These are phyloP conservation scores for Ilyonectria sp. DNA, from an alignment of 2,329 filamentous ascomycete genomes.

Conservation along the genomic window DNA sequence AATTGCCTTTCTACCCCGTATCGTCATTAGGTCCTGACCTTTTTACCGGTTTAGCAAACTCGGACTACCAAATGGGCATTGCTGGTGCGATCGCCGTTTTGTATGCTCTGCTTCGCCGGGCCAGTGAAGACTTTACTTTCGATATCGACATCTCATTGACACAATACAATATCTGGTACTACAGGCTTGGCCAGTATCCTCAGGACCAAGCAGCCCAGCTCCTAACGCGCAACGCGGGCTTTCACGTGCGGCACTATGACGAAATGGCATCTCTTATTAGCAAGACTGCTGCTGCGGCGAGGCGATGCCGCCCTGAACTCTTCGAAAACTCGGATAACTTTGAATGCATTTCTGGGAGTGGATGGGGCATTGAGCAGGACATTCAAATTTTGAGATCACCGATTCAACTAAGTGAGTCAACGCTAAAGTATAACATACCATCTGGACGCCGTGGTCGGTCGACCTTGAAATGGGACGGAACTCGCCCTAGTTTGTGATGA, in stretches of 20 bases:
- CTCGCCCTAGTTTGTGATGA: no score
- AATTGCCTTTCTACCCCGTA: not conserved
- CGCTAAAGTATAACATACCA: not conserved
- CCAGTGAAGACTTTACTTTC: conserved; percentile 20
- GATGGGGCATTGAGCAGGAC: not conserved
- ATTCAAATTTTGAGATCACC: conserved; percentile 2
- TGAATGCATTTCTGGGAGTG: conserved; percentile 1
- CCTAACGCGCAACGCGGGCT: conserved; percentile 18
- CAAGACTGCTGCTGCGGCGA: no score
- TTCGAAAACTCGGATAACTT: conserved; percentile 10
- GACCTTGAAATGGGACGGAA: no score
- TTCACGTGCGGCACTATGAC: conserved; percentile 32
- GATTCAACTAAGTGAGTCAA: not conserved
- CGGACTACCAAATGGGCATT: conserved; percentile 40
- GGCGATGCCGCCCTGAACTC: conserved; percentile 13
- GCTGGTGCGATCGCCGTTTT: conserved; percentile 32
- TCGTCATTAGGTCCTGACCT: no score
- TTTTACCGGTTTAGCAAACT: no score
- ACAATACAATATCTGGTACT: conserved; percentile 44
- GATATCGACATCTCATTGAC: conserved; percentile 39
- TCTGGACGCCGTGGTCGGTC: conserved; percentile 18
- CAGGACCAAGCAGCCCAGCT: conserved; percentile 12
- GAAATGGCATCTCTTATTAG: conserved; percentile 34
- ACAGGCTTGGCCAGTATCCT: conserved; percentile 33
- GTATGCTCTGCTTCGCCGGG: conserved; percentile 25